A percentile compares a stretch with the other conserved stretches of the same genome.
Evolutionary conservation across 2,329 filamentous ascomycete genomes (phyloP).

Genomic region (Knufia petricola): DNA sequence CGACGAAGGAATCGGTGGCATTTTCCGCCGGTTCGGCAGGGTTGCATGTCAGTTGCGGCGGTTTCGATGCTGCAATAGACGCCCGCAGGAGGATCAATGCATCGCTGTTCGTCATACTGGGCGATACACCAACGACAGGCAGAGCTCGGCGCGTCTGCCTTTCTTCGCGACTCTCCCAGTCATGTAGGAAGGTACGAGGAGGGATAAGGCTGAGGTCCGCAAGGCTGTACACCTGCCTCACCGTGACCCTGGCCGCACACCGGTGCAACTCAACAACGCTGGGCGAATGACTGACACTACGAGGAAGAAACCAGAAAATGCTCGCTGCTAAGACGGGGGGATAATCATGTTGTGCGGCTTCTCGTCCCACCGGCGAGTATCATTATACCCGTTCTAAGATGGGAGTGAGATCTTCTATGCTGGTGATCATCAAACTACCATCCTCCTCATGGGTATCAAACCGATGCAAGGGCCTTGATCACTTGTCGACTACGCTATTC

Average conservation of each 20-base stretch:
- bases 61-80: slow-evolving; percentile 61
- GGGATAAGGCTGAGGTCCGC: background rate
- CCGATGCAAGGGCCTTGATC: slow-evolving; percentile 19
- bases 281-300: background rate
- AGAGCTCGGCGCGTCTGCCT: too few relatives aligned
- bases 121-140: too few relatives aligned
- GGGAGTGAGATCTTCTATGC: background rate
- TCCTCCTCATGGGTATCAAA: slow-evolving; percentile 22
- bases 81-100: slow-evolving; percentile 75
- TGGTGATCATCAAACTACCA: background rate
- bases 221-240: too few relatives aligned
- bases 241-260: too few relatives aligned
- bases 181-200: background rate
- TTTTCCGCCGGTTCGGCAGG: slow-evolving; percentile 50
- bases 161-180: background rate
- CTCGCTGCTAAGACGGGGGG: too few relatives aligned
- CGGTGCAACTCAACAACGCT: background rate
- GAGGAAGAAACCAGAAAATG: too few relatives aligned
- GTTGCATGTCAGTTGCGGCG: slow-evolving; percentile 64
- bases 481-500: background rate
- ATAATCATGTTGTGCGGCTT: background rate
- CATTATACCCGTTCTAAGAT: background rate
- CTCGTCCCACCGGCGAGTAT: background rate
- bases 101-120: slow-evolving; percentile 54
- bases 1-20: slow-evolving; percentile 52